Percentiles rank a stretch among this genome's conserved stretches.
Evolutionary conservation across 805 yeast genomes (phyloP).

Genomic region (Lipomyces starkeyi): DNA sequence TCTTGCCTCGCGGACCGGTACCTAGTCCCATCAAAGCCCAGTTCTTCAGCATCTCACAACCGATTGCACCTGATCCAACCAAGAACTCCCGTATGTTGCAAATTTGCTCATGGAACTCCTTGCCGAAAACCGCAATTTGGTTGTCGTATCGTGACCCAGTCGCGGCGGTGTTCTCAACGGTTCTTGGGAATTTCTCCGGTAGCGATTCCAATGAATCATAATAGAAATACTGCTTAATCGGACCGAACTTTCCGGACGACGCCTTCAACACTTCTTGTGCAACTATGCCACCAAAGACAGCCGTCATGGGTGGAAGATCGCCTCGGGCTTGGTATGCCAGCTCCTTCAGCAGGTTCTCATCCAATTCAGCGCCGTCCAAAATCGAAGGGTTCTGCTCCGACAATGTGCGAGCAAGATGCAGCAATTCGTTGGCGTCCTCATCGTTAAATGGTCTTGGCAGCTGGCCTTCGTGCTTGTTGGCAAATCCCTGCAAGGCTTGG

Average conservation of each 20-base stretch:
- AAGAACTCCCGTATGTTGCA: constrained; percentile 82
- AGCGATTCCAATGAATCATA: constrained; percentile 93
- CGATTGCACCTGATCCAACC: constrained; percentile 99
- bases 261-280: constrained; percentile 98
- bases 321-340: constrained; percentile 87
- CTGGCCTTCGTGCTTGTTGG: constrained; percentile 61
- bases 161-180: constrained; percentile 75
- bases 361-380: constrained; percentile 60
- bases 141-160: constrained; percentile 84
- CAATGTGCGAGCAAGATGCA: constrained; percentile 64
- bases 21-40: constrained; percentile 98
- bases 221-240: constrained; percentile 88
- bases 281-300: constrained; percentile 89
- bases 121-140: constrained; percentile 95
- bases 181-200: constrained; percentile 63
- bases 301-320: constrained; percentile 87
- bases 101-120: constrained; percentile 71
- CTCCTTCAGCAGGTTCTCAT: constrained; percentile 70
- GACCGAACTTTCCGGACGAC: constrained; percentile 93
- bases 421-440: constrained; percentile 72
- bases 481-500: constrained; percentile 83
- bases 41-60: constrained; percentile 97
- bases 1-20: constrained; percentile 85
- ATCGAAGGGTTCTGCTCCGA: constrained; percentile 63
- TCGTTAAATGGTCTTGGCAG: constrained; percentile 80